phyloP scores from a whole-genome alignment of 139 green algal species.

The Axilococcus clingmanii region DNA sequence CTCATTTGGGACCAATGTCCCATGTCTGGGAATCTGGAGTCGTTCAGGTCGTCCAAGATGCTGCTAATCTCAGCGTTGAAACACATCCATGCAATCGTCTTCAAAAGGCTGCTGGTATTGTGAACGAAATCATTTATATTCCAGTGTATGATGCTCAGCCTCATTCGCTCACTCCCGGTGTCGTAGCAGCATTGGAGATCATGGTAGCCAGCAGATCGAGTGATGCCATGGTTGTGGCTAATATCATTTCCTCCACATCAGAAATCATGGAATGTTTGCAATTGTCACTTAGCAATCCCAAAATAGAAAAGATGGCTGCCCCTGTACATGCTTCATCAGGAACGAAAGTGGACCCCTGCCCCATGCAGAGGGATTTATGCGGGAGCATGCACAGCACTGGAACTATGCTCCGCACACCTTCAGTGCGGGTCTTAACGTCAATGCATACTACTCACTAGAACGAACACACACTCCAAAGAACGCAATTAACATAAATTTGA shows the following conservation, averaged over 20 bases:
- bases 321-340: too few relatives aligned
- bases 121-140: constrained; percentile 26
- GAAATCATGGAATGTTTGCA: constrained; percentile 1
- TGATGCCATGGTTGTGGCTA: constrained; percentile 9
- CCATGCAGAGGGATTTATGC: not conserved
- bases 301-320: not conserved
- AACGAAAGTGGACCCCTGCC: too few relatives aligned
- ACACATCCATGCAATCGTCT: constrained; percentile 19
- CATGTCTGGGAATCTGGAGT: constrained; percentile 30
- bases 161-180: constrained; percentile 3
- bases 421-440: too few relatives aligned
- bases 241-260: not conserved
- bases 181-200: constrained; percentile 28
- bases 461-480: too few relatives aligned
- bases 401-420: too few relatives aligned
- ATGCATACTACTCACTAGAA: too few relatives aligned
- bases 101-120: not conserved
- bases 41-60: constrained; percentile 26
- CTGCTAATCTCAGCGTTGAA: constrained; percentile 11
- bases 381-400: too few relatives aligned
- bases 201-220: constrained; percentile 17
- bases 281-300: constrained; percentile 4
- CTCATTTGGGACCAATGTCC: constrained; percentile 22
- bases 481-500: too few relatives aligned
- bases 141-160: constrained; percentile 18